Evolutionary conservation across 2,329 filamentous ascomycete species (phyloP).

Genomic region (Cercospora nicotianae): DNA sequence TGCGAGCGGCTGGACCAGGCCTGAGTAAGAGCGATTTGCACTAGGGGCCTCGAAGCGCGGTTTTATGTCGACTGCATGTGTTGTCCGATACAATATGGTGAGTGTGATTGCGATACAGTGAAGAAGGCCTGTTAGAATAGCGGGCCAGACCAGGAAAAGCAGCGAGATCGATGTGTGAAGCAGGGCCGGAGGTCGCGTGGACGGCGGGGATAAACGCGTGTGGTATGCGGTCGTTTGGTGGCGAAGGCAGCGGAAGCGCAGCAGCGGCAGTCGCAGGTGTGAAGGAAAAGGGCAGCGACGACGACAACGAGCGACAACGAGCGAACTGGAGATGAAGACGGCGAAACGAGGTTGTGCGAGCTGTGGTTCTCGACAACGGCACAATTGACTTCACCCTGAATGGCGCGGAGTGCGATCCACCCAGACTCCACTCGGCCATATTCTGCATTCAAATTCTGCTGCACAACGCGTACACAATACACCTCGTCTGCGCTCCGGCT

Average conservation of each 20-base stretch:
- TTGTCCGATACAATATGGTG: neutral
- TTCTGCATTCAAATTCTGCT: neutral
- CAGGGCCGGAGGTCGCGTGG: neutral
- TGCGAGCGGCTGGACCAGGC: neutral
- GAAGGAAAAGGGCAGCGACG: neutral
- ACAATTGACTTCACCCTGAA: neutral
- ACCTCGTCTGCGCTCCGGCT: neutral
- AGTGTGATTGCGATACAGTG: neutral
- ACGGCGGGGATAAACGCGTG: neutral
- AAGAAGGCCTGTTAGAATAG: neutral
- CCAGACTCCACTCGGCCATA: neutral
- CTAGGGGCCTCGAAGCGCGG: neutral
- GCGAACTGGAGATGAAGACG: neutral
- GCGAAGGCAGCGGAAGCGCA: neutral
- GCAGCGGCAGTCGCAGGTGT: neutral
- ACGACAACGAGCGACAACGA: neutral
- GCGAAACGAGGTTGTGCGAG: neutral
- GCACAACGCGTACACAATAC: neutral
- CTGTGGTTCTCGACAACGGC: neutral
- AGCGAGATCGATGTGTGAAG: neutral
- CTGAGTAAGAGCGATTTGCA: neutral
- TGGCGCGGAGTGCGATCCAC: constrained; percentile 1
- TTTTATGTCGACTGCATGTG: constrained; percentile 3
- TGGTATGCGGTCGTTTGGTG: neutral
- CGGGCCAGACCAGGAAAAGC: neutral